A percentile compares a stretch with the other conserved stretches of the same genome.
Evolutionary conservation across 1,284 basidiomycete genomes (phyloP).

Genomic region (Cystobasidiaceae sp.): DNA sequence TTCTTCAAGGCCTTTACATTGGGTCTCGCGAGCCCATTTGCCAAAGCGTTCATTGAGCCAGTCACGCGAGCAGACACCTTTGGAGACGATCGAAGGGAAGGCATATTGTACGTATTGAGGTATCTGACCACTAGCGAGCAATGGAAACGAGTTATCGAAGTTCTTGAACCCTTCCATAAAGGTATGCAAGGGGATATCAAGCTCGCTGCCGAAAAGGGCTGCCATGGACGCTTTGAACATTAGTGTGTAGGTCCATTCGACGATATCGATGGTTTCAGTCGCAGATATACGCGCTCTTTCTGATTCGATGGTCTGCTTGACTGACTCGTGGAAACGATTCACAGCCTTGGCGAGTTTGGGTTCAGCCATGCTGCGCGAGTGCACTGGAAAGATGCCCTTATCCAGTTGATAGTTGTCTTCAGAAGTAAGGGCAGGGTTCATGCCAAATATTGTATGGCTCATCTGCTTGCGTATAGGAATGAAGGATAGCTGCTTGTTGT

Average conservation of each 20-base stretch:
- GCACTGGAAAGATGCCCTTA: constrained; percentile 32
- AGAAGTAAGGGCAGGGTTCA: neutral
- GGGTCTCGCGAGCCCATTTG: constrained; percentile 37
- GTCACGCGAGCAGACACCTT: constrained; percentile 36
- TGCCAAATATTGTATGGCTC: constrained; percentile 31
- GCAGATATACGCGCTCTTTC: constrained; percentile 11
- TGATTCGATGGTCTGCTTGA: constrained; percentile 2
- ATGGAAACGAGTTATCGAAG: constrained; percentile 46
- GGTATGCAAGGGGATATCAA: constrained; percentile 8
- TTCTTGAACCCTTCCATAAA: constrained; percentile 34
- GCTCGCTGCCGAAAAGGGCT: constrained; percentile 30
- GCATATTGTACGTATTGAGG: constrained; percentile 32
- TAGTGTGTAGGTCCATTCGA: constrained; percentile 24
- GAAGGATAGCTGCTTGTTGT: constrained; percentile 30
- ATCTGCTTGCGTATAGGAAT: constrained; percentile 38
- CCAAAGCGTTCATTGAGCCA: constrained; percentile 40
- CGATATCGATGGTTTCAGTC: constrained; percentile 15
- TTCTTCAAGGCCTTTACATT: constrained; percentile 32
- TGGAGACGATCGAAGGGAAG: constrained; percentile 19
- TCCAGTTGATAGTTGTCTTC: constrained; percentile 10
- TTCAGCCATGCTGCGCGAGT: constrained; percentile 31
- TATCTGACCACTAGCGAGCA: constrained; percentile 41
- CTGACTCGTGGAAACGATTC: constrained; percentile 19
- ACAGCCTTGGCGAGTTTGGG: constrained; percentile 22
- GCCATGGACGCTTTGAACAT: constrained; percentile 31